Evolutionary conservation across 352 stramenopile species (phyloP), one percentile per base, ranked within the genome.

Genomic region (Aphanomyces invadans): DNA sequence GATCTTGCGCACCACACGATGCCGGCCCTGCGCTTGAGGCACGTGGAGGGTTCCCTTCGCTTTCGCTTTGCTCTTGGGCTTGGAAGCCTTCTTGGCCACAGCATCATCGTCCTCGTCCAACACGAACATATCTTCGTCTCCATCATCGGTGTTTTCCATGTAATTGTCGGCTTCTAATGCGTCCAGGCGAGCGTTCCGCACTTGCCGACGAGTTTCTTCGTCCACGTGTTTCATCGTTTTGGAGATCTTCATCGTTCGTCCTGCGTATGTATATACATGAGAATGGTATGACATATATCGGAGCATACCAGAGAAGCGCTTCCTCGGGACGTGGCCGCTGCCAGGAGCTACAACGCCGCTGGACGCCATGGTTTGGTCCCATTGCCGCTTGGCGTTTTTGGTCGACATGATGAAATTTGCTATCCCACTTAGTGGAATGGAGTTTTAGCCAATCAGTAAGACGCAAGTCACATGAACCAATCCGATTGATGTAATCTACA

Each of bases 111-210:
- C 78, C 28, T 74, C 79, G 39, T 86, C 81, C 3, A 79, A 71
- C 29, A 63, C 78, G 9, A 70, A 26, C 45, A 60, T 68, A 29
- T 78, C 74, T 21, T 90, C 85, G 68, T 87, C 77, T 15, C 80
- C 81, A 53, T 59, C 63, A 17, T 68, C 62, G 10, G 49, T 59
- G 10, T 56, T 45, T 38, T 76, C 72, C n/a, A 69, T 70, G 60
- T 92, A 95, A 72, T 95, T 94, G 65, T 96, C 87, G 4, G 85
- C 87, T 74, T 96, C 88, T 5, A 96, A 72, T 25, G 88, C 85
- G 46, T 96, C 88, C 42, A 96, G 53, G 3, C 88, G 83, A 36
- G 87, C 87, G 52, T 94, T 91, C 29, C 81, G 88, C 28, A 95
- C 88, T 67, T 90, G 75, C 60, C 74, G 75, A 5, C 86, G 76